Conservation (phyloP, 768 basidiomycete species). For the Galerina sulciceps region DNA sequence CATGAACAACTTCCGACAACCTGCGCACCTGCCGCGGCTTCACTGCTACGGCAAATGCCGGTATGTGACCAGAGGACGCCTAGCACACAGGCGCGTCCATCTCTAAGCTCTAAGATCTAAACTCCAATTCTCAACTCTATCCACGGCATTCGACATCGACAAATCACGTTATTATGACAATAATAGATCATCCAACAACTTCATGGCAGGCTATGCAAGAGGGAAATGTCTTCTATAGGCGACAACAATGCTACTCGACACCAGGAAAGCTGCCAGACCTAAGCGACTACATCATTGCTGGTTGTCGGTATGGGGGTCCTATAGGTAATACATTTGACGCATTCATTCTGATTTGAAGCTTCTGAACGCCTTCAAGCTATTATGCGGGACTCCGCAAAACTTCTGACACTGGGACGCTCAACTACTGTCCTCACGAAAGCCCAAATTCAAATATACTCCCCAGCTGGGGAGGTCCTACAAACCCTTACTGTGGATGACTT, state of each 20-base stretch:
- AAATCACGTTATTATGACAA: conserved; percentile 17
- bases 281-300: conserved; percentile 77
- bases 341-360: not conserved
- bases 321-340: conserved; percentile 55
- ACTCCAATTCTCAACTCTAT: not conserved
- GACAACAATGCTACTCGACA: conserved; percentile 84
- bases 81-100: not conserved
- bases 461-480: conserved; percentile 75
- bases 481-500: conserved; percentile 70
- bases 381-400: conserved; percentile 83
- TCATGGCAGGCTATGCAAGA: conserved; percentile 93
- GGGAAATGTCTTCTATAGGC: conserved; percentile 85
- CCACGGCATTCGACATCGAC: not conserved
- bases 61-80: no score
- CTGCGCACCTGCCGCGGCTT: no score
- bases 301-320: conserved; percentile 87
- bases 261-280: conserved; percentile 80
- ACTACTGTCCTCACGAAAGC: conserved; percentile 66
- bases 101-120: not conserved
- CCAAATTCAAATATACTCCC: conserved; percentile 87
- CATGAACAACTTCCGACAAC: no score
- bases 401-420: conserved; percentile 70
- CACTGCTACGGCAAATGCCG: not conserved
- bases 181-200: conserved; percentile 73
- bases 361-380: conserved; percentile 56